phyloP scores from a whole-genome alignment of 768 basidiomycete genomes.

The Stropharia rugosoannulata region DNA sequence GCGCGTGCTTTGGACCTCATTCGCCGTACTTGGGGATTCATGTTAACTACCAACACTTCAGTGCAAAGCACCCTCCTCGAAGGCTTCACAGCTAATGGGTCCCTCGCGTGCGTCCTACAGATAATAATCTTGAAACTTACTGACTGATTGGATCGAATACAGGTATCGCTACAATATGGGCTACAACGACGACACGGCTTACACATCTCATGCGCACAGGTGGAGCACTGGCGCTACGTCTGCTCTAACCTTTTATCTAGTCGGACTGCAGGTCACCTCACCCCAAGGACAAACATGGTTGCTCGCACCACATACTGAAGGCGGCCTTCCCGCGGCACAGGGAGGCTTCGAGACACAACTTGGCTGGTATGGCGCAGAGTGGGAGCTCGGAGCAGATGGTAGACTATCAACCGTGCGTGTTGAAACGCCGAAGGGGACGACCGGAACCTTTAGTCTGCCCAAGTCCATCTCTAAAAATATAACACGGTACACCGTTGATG shows the following conservation, averaged over 20 bases:
- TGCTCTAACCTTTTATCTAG: conserved; percentile 54
- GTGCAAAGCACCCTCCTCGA: conserved; percentile 59
- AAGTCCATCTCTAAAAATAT: not conserved
- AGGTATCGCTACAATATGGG: conserved; percentile 57
- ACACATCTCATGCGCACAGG: conserved; percentile 58
- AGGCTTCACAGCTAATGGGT: conserved; percentile 58
- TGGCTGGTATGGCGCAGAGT: conserved; percentile 50
- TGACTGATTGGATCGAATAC: not conserved
- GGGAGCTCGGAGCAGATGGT: conserved; percentile 25
- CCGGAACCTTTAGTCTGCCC: conserved; percentile 7
- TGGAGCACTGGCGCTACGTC: conserved; percentile 61
- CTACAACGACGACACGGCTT: conserved; percentile 56
- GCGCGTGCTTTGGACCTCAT: conserved; percentile 52
- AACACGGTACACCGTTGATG: conserved; percentile 1
- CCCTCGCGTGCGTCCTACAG: conserved; percentile 38
- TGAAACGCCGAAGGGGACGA: conserved; percentile 17
- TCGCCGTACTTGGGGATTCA: conserved; percentile 58
- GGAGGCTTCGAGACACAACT: conserved; percentile 54
- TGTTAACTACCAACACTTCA: conserved; percentile 52
- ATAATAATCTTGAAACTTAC: not conserved
- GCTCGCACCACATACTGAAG: conserved; percentile 43
- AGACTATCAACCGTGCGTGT: conserved; percentile 6
- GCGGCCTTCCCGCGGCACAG: conserved; percentile 38
- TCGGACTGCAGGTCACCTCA: conserved; percentile 49
- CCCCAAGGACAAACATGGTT: conserved; percentile 48